These are phyloP conservation scores for Purpureocillium lavendulum DNA, from an alignment of 2,329 filamentous ascomycete genomes.

Conservation along the genomic window DNA sequence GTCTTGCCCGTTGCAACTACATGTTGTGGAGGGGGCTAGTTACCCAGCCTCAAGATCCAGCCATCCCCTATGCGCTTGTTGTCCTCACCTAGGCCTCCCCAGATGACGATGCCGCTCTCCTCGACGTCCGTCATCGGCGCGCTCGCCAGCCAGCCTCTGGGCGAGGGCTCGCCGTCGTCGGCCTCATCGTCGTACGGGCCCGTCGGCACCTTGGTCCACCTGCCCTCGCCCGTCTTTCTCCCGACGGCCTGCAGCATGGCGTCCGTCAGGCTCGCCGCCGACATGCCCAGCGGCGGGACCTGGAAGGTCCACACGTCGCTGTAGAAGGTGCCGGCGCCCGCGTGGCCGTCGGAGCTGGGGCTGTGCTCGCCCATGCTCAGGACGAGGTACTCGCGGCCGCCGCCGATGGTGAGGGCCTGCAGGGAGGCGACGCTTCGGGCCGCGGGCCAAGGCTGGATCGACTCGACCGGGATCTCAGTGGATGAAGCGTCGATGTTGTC, in stretches of 20 bases:
- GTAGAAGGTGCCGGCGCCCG: conserved; percentile 44
- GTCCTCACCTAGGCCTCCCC: conserved; percentile 47
- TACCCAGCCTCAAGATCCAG: conserved; percentile 53
- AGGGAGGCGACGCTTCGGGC: conserved; percentile 45
- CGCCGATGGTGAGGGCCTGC: conserved; percentile 47
- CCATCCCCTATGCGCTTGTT: conserved; percentile 49
- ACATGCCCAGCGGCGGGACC: conserved; percentile 46
- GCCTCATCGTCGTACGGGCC: conserved; percentile 44
- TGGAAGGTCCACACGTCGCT: conserved; percentile 58
- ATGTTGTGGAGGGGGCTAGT: background rate
- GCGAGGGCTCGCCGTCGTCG: conserved; percentile 36
- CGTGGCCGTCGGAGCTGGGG: conserved; percentile 39
- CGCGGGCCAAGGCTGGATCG: conserved; percentile 37
- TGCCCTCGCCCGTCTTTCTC: conserved; percentile 46
- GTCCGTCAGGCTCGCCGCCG: conserved; percentile 45
- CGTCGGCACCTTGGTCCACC: conserved; percentile 43
- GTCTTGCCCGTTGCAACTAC: background rate
- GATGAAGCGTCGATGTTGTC: conserved; percentile 21
- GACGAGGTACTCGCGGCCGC: conserved; percentile 54
- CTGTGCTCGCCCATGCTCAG: conserved; percentile 51
- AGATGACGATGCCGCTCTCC: conserved; percentile 49
- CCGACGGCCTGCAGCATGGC: conserved; percentile 46
- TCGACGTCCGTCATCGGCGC: conserved; percentile 50
- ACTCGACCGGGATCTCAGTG: conserved; percentile 25
- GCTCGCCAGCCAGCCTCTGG: conserved; percentile 50